Conservation (phyloP, 257 asterid species). For the Penstemon newberryi region DNA sequence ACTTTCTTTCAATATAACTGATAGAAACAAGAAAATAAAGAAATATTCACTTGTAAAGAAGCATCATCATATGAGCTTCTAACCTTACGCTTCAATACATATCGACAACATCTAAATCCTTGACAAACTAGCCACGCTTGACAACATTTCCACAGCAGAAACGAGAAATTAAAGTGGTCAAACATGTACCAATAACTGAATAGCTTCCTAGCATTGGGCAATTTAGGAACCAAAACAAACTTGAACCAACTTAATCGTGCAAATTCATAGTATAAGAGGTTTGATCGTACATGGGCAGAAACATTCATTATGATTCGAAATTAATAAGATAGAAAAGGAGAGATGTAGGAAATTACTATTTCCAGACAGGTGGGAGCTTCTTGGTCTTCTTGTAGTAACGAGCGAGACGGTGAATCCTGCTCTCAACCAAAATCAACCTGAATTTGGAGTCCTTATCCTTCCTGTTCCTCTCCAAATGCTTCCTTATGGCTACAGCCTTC, state of each 20-base stretch:
- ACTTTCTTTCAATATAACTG: background rate
- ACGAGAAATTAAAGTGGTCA: background rate
- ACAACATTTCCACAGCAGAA: background rate
- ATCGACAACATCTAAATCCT: too few relatives aligned
- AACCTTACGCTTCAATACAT: too few relatives aligned
- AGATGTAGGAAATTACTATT: constrained; percentile 49
- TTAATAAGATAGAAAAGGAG: background rate
- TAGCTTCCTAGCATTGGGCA: background rate
- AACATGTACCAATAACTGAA: too few relatives aligned
- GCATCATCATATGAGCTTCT: too few relatives aligned
- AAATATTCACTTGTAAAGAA: too few relatives aligned
- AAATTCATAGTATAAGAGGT: background rate
- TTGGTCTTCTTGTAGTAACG: constrained; percentile 93
- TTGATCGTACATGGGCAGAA: background rate
- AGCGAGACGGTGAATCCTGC: constrained; percentile 94
- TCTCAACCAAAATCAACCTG: constrained; percentile 83
- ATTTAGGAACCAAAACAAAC: background rate
- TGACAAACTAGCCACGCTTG: too few relatives aligned
- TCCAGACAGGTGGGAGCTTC: constrained; percentile 94
- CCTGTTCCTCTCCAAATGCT: constrained; percentile 89
- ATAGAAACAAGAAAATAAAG: too few relatives aligned
- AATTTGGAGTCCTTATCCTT: constrained; percentile 89
- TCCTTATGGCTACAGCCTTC: constrained; percentile 86
- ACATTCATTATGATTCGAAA: background rate
- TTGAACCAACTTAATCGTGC: background rate